Evolutionary conservation across 2,329 filamentous ascomycete genomes (phyloP).

Genomic region (Claviceps cyperi): DNA sequence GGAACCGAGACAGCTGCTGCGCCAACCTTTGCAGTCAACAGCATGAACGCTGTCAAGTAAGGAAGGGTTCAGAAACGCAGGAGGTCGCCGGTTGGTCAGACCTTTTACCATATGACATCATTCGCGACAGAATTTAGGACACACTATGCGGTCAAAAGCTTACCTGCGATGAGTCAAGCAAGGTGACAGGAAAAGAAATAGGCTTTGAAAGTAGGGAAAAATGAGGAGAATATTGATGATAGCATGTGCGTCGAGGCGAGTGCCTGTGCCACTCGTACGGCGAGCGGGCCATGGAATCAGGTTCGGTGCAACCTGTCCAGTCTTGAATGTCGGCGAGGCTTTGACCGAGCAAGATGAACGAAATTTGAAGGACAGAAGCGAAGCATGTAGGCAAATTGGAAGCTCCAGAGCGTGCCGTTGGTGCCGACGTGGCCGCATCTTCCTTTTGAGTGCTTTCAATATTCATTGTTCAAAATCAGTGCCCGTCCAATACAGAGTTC

Average conservation of each 20-base stretch:
- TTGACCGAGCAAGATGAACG: neutral
- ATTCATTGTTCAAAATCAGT: too few relatives aligned
- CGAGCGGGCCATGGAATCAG: neutral
- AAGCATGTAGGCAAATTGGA: neutral
- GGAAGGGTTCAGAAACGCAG: conserved; percentile 26
- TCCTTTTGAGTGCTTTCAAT: too few relatives aligned
- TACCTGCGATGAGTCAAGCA: neutral
- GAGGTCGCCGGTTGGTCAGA: conserved; percentile 36
- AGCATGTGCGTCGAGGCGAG: neutral
- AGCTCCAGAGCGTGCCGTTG: neutral
- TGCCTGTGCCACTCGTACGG: neutral
- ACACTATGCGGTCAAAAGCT: neutral
- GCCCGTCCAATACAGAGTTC: too few relatives aligned
- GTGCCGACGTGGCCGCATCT: too few relatives aligned
- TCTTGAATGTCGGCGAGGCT: neutral
- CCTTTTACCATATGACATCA: conserved; percentile 54
- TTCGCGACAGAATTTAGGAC: conserved; percentile 12
- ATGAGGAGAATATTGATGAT: neutral
- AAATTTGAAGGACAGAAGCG: neutral
- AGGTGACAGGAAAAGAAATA: neutral
- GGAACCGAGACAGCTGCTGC: neutral
- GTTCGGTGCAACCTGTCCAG: neutral
- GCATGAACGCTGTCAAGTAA: neutral
- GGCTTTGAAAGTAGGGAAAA: neutral
- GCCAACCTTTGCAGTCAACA: neutral